Evolutionary conservation across 805 yeast genomes (phyloP), one percentile per base, ranked within the genome.

Genomic region (Maudiozyma serrabonitensis): DNA sequence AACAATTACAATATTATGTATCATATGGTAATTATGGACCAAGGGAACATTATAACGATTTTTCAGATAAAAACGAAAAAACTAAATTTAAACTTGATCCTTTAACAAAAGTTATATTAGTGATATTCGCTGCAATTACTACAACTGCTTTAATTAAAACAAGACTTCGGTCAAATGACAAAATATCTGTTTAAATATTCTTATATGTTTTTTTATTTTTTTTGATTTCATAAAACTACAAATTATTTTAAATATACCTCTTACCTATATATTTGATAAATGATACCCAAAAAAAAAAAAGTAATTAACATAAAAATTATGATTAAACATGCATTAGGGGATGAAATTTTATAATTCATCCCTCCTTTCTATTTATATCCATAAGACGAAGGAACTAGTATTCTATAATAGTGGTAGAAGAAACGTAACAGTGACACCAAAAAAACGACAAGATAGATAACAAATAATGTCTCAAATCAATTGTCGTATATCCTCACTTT

Each of bases 21-120:
- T 74, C 82, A 0, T 85, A 80, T 63, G 90, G 90, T 2, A 71
- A 82, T 45, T 78, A 84, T 74, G 93, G 89, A 0, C 82, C 80
- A 1, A 71, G 95, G 53, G 80, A 76, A 45, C 76, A 76, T 71
- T 54, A 71, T 78, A 69, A 37, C 9, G 13, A 45, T 13, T 41
- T 42, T 4, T 41, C 25, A 16, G 6, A 21, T 4, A 26, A 26
- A 26, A 6, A 26, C 8, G 28, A 26, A 26, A 26, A 26, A 26
- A 26, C 8, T 8, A n/a, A 37, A 37, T 43, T 11, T 35, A 35
- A 25, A 2, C 28, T 48, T 2, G 49, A 46, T 40, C 3, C 46
- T 2, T 9, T 45, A n/a, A 41, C 40, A 11, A 34, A 39, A 16
- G 6, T 32, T 2, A 16, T 46, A 9, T 26, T 42, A 2, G 21